A percentile compares a stretch with the other conserved stretches of the same genome.
These are phyloP conservation scores for Hemerocallis citrina DNA, from an alignment of 106 monocot genomes.

Conservation along the genomic window DNA sequence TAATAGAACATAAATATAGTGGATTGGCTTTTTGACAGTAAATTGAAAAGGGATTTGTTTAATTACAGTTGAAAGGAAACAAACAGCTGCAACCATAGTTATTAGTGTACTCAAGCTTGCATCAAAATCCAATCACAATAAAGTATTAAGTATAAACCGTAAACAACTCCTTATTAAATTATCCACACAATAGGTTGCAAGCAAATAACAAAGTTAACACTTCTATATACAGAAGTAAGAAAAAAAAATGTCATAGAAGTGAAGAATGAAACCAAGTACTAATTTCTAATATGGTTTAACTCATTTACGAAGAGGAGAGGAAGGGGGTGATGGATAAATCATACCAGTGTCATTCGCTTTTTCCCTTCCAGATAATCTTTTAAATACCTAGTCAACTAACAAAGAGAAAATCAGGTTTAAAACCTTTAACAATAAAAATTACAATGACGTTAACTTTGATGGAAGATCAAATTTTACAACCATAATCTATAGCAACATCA, in stretches of 20 bases:
- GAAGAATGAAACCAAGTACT: not conserved
- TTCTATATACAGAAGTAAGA: not conserved
- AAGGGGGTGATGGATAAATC: too few species aligned
- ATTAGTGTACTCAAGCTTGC: too few species aligned
- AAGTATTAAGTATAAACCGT: too few species aligned
- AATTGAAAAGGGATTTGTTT: too few species aligned
- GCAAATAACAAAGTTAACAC: not conserved
- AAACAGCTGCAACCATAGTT: too few species aligned
- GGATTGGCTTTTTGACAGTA: too few species aligned
- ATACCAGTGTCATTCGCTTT: conserved; percentile 67
- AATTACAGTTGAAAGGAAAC: too few species aligned
- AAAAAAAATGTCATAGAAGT: not conserved
- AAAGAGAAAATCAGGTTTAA: conserved; percentile 1
- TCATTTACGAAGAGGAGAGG: not conserved
- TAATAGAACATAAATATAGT: too few species aligned
- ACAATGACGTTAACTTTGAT: too few species aligned
- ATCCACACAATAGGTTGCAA: not conserved
- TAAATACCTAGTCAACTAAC: conserved; percentile 74
- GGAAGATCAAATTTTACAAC: not conserved
- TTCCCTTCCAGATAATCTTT: conserved; percentile 68
- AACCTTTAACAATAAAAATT: not conserved
- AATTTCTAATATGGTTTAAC: not conserved
- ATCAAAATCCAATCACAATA: too few species aligned
- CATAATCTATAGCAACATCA: not conserved
- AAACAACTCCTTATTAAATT: too few species aligned